Conservation (phyloP, 495 filamentous ascomycete genomes). For the Xylona heveae region DNA sequence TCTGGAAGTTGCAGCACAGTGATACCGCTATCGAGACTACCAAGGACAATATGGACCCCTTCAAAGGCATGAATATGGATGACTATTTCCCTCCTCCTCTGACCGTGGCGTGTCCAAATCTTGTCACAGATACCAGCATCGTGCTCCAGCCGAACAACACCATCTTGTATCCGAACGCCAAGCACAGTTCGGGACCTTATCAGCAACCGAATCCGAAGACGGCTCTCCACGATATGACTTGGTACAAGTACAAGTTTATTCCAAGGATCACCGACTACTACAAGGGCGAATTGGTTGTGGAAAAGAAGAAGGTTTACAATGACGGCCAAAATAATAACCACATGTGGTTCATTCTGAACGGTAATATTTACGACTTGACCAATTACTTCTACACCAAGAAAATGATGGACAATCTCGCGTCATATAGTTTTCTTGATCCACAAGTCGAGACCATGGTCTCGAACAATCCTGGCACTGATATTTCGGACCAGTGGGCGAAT, state of each 20-base stretch:
- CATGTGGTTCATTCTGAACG: constrained; percentile 58
- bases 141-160: constrained; percentile 42
- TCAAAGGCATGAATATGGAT: constrained; percentile 59
- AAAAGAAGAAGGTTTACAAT: constrained; percentile 27
- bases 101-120: constrained; percentile 41
- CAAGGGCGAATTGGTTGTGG: constrained; percentile 66
- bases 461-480: constrained; percentile 55
- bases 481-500: constrained; percentile 40
- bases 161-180: constrained; percentile 19
- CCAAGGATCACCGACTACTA: constrained; percentile 68
- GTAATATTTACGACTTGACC: constrained; percentile 68
- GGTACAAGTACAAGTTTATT: constrained; percentile 57
- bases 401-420: constrained; percentile 21
- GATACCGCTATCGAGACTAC: constrained; percentile 38
- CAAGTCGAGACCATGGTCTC: constrained; percentile 41
- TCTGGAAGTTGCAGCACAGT: constrained; percentile 68
- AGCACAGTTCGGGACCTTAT: constrained; percentile 46
- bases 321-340: constrained; percentile 45
- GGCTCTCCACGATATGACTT: constrained; percentile 36
- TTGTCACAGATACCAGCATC: constrained; percentile 33
- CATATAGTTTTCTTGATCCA: constrained; percentile 47
- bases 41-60: constrained; percentile 43
- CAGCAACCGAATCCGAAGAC: constrained; percentile 27
- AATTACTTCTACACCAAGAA: constrained; percentile 65
- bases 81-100: constrained; percentile 73